A percentile compares a stretch with the other conserved stretches of the same genome.
phyloP scores from a whole-genome alignment of 495 filamentous ascomycete genomes.

The Talaromyces stipitatus region DNA sequence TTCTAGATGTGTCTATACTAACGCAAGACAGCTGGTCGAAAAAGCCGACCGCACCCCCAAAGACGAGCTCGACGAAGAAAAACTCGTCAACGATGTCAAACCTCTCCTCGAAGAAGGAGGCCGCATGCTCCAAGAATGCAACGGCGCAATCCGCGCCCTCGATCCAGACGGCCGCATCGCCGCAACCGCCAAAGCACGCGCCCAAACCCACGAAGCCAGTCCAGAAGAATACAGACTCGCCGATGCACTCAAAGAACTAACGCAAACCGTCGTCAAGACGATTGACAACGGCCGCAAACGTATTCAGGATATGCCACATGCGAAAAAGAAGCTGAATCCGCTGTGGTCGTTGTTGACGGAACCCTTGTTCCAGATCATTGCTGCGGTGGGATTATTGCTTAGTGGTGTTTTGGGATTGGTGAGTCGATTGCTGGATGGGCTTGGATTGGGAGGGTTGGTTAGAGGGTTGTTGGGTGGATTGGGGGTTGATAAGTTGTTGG shows the following conservation, averaged over 20 bases:
- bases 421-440: constrained; percentile 59
- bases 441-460: constrained; percentile 68
- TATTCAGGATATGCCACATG: constrained; percentile 76
- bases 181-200: constrained; percentile 69
- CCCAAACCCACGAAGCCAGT: constrained; percentile 61
- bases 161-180: constrained; percentile 77
- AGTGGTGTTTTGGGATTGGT: constrained; percentile 71
- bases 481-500: constrained; percentile 65
- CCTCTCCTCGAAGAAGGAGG: constrained; percentile 75
- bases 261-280: constrained; percentile 51
- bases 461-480: constrained; percentile 67
- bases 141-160: constrained; percentile 73
- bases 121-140: constrained; percentile 69
- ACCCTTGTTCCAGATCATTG: constrained; percentile 83
- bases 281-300: constrained; percentile 75
- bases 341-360: constrained; percentile 70
- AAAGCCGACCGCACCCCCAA: constrained; percentile 65
- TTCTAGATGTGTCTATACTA: constrained; percentile 10
- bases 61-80: constrained; percentile 79
- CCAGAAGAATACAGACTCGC: constrained; percentile 74
- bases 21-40: constrained; percentile 54
- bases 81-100: constrained; percentile 68
- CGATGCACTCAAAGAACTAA: constrained; percentile 62
- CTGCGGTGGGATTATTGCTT: constrained; percentile 71
- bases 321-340: constrained; percentile 79